phyloP scores from a whole-genome alignment of 441 rosid genomes.

The Eruca vesicaria region DNA sequence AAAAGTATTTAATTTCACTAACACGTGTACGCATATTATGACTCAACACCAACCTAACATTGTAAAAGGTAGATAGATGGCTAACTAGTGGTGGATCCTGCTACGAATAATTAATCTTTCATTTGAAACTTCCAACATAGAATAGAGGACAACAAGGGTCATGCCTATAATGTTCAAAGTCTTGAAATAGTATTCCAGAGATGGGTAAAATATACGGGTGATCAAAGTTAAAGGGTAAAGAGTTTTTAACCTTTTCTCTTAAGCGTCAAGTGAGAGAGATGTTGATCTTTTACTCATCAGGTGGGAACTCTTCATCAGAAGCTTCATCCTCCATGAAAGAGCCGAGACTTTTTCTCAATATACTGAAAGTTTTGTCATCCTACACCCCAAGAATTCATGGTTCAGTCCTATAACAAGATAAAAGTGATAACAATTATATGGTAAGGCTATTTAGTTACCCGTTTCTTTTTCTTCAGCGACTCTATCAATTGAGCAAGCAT shows the following conservation, averaged over 20 bases:
- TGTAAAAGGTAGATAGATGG: background rate
- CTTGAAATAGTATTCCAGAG: constrained; percentile 7
- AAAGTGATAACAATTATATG: background rate
- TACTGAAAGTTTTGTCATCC: constrained; percentile 80
- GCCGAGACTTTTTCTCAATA: constrained; percentile 78
- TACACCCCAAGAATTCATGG: constrained; percentile 27
- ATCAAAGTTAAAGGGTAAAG: constrained; percentile 12
- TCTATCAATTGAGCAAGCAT: constrained; percentile 65
- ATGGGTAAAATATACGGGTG: background rate
- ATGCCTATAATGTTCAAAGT: background rate
- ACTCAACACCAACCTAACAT: background rate
- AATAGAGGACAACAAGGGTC: background rate
- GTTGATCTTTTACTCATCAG: constrained; percentile 52
- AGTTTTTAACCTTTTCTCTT: background rate
- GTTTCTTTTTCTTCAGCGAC: constrained; percentile 71
- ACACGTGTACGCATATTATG: background rate
- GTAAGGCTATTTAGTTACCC: constrained; percentile 37
- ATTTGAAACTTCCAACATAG: background rate
- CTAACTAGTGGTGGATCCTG: background rate
- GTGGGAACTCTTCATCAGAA: constrained; percentile 79
- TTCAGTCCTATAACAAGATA: background rate
- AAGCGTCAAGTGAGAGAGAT: background rate
- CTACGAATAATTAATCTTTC: background rate
- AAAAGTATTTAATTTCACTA: background rate
- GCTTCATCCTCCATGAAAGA: constrained; percentile 60